Conservation (phyloP, 2,329 filamentous ascomycete species). For the Penicillium sp. region DNA sequence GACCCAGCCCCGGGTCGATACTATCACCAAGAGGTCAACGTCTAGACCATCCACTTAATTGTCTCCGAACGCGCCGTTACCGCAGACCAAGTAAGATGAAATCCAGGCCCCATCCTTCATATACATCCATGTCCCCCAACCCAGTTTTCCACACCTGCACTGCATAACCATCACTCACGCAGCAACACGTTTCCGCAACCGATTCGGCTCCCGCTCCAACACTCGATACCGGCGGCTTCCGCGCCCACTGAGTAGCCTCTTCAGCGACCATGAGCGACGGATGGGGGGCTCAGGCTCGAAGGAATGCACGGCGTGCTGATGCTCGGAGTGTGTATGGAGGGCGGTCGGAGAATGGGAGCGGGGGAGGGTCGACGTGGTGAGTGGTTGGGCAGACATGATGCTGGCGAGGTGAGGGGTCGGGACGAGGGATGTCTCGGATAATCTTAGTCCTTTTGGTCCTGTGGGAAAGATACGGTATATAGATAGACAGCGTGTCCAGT, state of each 20-base stretch:
- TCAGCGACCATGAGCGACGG: constrained; percentile 27
- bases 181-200: constrained; percentile 29
- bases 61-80: not conserved
- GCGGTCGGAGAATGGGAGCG: constrained; percentile 5
- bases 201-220: constrained; percentile 31
- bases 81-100: not conserved
- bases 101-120: not conserved
- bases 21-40: no score
- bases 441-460: not conserved
- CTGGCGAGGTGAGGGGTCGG: not conserved
- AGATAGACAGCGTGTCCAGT: not conserved
- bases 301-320: not conserved
- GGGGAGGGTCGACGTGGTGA: constrained; percentile 13
- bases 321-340: not conserved
- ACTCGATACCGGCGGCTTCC: constrained; percentile 27
- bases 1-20: not conserved
- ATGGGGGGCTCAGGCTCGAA: constrained; percentile 3
- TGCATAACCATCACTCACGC: constrained; percentile 10
- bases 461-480: not conserved
- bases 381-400: constrained; percentile 28
- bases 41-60: not conserved
- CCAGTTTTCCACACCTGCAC: not conserved
- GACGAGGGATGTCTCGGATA: constrained; percentile 4
- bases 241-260: constrained; percentile 28
- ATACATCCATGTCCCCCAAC: not conserved